phyloP scores from a whole-genome alignment of 495 filamentous ascomycete species.

The Amphirosellinia nigrospora region DNA sequence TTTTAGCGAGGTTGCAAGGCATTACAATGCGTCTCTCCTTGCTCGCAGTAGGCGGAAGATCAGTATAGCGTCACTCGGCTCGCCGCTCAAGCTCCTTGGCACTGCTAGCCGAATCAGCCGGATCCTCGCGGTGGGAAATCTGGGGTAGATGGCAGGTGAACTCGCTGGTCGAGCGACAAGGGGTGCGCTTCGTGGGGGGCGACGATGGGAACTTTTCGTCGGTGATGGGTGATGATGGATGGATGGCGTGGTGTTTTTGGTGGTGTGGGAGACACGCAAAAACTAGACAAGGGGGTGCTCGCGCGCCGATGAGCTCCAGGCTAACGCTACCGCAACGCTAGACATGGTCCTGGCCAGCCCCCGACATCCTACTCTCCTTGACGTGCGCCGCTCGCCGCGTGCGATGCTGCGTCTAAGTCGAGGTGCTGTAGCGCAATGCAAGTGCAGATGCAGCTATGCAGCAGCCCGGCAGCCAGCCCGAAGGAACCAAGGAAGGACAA shows the following conservation, averaged over 20 bases:
- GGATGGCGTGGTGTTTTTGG: constrained; percentile 24
- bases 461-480: constrained; percentile 9
- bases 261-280: constrained; percentile 41
- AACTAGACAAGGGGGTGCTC: constrained; percentile 43
- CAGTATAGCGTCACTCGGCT: constrained; percentile 20
- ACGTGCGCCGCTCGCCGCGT: constrained; percentile 18
- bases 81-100: constrained; percentile 2
- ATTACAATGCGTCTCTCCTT: constrained; percentile 24
- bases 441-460: constrained; percentile 7
- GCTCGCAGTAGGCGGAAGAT: constrained; percentile 19
- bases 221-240: constrained; percentile 23
- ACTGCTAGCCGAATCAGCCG: constrained; percentile 14
- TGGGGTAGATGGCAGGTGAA: constrained; percentile 7
- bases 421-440: constrained; percentile 23
- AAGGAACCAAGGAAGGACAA: constrained; percentile 11
- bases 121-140: constrained; percentile 21
- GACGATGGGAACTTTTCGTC: neutral
- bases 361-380: constrained; percentile 13
- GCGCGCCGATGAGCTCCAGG: constrained; percentile 24
- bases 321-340: constrained; percentile 30
- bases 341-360: constrained; percentile 23
- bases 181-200: neutral
- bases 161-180: constrained; percentile 3
- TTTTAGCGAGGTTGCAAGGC: constrained; percentile 31
- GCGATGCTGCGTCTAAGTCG: constrained; percentile 10